Base-by-base conservation (phyloP, 345 rosid genomes). In the Barbarea vulgaris region DNA sequence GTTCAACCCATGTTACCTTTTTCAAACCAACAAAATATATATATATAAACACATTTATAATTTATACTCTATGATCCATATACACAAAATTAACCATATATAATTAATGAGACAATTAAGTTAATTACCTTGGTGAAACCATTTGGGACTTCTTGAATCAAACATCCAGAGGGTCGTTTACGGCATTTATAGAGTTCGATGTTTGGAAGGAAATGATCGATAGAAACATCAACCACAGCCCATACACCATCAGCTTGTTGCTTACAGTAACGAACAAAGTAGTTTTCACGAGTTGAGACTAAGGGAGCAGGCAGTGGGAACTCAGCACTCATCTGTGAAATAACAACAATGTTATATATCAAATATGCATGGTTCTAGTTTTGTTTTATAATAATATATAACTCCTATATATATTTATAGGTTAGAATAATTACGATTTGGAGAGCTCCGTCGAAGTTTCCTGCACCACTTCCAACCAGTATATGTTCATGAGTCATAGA, bases 171-270 rank as follows among this genome's bases (percentile, higher is more conserved):
- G 17, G 99, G 98, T 76, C 95, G 82, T 75, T 89, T 81, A 8
- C 94, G 78, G 76, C 95, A 87, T 51, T 89, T 81, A n/a, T n/a
- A n/a, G 0, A 72, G 75, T 2, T 76, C 60, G 0, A 87, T 78
- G 66, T 83, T 84, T 3, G 93, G 89, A 30, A 87, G 78, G 41
- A 91, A 36, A 54, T 83, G 80, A 83, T 96, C 97, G 79, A 96
- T 78, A 11, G 99, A 96, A 74, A 89, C 88, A 74, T 96, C 99
- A 18, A 91, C 99, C 61, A 96, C 96, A 3, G 91, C 95, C 99
- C 99, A 96, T 1, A 87, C 68, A 39, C 91, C 91, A 3, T 93
- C 97, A 6, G 74, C 81, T 27, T 87, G 92, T 36, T 91, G 89
- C 65, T 91, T 93, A 51, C 92, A 91, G 54, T 91, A 91, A 59